Base-by-base conservation (phyloP, 1,284 basidiomycete genomes). In the Rhodotorula sp. region DNA sequence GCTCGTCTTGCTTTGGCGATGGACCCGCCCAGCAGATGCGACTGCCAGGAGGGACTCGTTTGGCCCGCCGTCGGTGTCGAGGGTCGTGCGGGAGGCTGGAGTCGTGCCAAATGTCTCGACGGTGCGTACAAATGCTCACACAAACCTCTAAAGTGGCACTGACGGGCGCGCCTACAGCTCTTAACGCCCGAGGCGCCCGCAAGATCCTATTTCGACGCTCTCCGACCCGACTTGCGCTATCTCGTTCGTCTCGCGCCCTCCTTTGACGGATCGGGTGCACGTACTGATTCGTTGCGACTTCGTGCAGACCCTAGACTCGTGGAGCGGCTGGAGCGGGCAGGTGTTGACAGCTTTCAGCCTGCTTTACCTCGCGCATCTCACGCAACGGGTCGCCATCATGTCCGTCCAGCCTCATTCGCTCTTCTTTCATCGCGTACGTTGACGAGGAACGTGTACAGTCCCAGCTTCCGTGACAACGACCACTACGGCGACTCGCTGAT, bases 401-500 rank as follows among this genome's bases (percentile, higher is more conserved):
- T 64, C 28, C 40, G 66, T 60, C 26, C 4, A 37, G 24, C 15
- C 22, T 9, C 55, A 13, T 18, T 20, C 26, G 9, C 2, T 47
- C 26, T 0, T n/a, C 5, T 13, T 6, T 15, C 6, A 15, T n/a
- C 5, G 11, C n/a, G 6, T n/a, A 57, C 4, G 6, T 28, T 44
- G 22, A 31, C 28, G 7, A n/a, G 24, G 3, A 20, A 10, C 40
- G 0, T 0, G 6, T 6, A 11, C 59, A 67, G 65, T 24, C 71
- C 71, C 11, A 62, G 58, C 24, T 73, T 66, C 54, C 65, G 68
- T 26, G 71, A 73, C 50, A 51, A n/a, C 8, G 62, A 67, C 30
- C 71, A 73, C 53, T 73, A 73, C 24, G 64, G 66, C 24, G 68
- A 68, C 16, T 48, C 58, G 7, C 66, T 73, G 59, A 59, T 73